Percentiles rank a stretch among this genome's conserved stretches.
Conservation (phyloP, 208 protist genomes). For the Leishmania major region DNA sequence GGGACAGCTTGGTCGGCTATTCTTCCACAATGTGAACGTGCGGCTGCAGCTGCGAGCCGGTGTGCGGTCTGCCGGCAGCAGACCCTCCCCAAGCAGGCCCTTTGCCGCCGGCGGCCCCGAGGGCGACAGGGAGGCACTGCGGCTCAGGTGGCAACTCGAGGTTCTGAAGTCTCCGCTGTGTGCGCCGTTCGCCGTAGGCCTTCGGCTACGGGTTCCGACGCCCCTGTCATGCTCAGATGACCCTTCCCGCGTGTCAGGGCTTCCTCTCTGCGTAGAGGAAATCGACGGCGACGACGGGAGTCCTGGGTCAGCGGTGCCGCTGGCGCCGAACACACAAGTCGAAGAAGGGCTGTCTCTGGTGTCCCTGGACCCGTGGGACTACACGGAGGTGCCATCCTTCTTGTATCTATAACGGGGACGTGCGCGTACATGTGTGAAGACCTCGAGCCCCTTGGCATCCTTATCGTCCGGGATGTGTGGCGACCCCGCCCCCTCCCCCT, state of each 20-base stretch:
- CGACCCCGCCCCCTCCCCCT: neutral
- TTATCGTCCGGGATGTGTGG: neutral
- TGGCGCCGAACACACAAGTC: neutral
- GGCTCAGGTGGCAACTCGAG: constrained; percentile 35
- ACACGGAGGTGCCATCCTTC: constrained; percentile 46
- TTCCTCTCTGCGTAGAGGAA: constrained; percentile 14
- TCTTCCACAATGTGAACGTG: constrained; percentile 74
- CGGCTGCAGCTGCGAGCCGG: constrained; percentile 47
- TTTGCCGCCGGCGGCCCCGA: neutral
- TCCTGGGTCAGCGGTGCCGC: neutral
- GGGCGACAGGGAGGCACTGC: neutral
- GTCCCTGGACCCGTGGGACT: constrained; percentile 42
- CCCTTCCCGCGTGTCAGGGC: constrained; percentile 1
- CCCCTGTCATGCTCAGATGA: neutral
- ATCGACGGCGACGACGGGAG: neutral
- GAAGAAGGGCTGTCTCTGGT: constrained; percentile 4
- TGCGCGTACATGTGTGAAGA: neutral
- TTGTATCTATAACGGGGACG: constrained; percentile 33
- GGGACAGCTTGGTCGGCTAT: constrained; percentile 53
- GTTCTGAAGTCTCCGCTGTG: constrained; percentile 58
- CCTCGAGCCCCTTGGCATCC: neutral
- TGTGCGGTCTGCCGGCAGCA: neutral
- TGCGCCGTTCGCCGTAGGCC: constrained; percentile 18
- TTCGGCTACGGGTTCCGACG: constrained; percentile 8
- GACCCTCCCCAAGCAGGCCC: constrained; percentile 1